Base-by-base conservation (phyloP, 1,284 basidiomycete species). In the Microbotryum intermedium region DNA sequence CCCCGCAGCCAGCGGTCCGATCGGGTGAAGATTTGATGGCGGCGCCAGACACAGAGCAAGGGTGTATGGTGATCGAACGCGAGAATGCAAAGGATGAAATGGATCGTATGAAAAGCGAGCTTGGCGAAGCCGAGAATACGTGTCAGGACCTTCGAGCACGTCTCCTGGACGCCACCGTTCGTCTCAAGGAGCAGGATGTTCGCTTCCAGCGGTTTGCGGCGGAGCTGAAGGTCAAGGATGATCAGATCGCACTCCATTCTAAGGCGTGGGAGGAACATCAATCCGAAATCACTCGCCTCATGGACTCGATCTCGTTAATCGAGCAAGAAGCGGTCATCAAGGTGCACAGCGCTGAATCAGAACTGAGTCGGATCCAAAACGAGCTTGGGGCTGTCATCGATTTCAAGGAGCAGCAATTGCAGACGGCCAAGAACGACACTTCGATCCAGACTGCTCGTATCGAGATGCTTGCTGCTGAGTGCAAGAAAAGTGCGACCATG, bases 291-390 rank as follows among this genome's bases (percentile, higher is more conserved):
- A 30, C 50, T 9, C n/a, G 30, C n/a, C 62, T 57, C 8, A 23
- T 67, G 51, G 57, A 61, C 23, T 3, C 47, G 9, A 54, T 64
- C 34, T 44, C 45, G 1, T 34, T 50, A 21, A 28, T 62, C 42
- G 65, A 62, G 49, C 20, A 26, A 18, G 60, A 62, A 20, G 28
- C 54, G 0, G 43, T 21, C 4, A 21, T 6, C n/a, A 47, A 51
- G 42, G 34, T 39, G 9, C 34, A 39, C 2, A 11, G 11, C 34
- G 34, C 34, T 39, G 55, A 54, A 6, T 39, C 9, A 4, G 39
- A 55, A 18, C 23, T 64, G 10, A 47, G 18, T 9, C 16, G 29
- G 45, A n/a, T 44, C 21, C 25, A 49, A 13, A 10, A 26, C 9
- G 59, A 64, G 2, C 23, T 59, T 23, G 50, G 53, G 23, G 39